Evolutionary conservation across 2,329 filamentous ascomycete species (phyloP).

Genomic region (Ceratocystis eucalypticola): DNA sequence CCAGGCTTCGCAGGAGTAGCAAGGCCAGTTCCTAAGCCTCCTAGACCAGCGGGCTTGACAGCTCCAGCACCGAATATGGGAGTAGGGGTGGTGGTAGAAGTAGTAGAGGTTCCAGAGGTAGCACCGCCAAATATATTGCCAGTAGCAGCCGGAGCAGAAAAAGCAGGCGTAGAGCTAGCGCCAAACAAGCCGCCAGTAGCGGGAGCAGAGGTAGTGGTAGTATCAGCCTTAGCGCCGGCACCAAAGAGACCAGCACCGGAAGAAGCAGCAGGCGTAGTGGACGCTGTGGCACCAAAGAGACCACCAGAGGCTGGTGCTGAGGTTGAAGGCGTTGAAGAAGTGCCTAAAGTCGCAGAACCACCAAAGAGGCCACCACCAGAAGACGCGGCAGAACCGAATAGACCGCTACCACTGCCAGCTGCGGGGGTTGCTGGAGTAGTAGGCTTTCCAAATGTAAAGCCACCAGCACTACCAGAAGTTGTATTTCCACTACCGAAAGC

Average conservation of each 20-base stretch:
- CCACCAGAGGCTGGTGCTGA: constrained; percentile 29
- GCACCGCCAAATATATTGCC: neutral
- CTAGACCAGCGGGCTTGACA: neutral
- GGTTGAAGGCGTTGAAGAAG: constrained; percentile 25
- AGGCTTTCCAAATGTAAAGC: constrained; percentile 25
- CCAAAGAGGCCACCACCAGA: constrained; percentile 20
- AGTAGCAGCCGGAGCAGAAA: constrained; percentile 20
- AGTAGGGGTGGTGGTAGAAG: constrained; percentile 15
- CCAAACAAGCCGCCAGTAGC: constrained; percentile 34
- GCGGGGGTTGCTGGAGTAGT: constrained; percentile 10
- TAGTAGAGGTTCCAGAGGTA: constrained; percentile 4
- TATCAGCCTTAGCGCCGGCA: constrained; percentile 7
- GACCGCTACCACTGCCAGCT: constrained; percentile 12
- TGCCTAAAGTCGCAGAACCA: constrained; percentile 22
- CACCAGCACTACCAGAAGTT: constrained; percentile 8
- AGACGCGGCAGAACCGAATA: constrained; percentile 19
- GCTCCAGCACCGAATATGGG: constrained; percentile 20
- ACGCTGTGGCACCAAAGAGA: constrained; percentile 28
- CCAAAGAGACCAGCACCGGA: constrained; percentile 33
- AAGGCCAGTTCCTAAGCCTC: neutral
- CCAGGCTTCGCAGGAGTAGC: constrained; percentile 18
- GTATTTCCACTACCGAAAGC: constrained; percentile 24
- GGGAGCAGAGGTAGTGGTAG: constrained; percentile 35
- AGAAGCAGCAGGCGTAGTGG: constrained; percentile 28
- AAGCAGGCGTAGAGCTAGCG: constrained; percentile 23